Evolutionary conservation across 2,329 filamentous ascomycete genomes (phyloP).

Genomic region (Sclerotinia sclerotiorum): DNA sequence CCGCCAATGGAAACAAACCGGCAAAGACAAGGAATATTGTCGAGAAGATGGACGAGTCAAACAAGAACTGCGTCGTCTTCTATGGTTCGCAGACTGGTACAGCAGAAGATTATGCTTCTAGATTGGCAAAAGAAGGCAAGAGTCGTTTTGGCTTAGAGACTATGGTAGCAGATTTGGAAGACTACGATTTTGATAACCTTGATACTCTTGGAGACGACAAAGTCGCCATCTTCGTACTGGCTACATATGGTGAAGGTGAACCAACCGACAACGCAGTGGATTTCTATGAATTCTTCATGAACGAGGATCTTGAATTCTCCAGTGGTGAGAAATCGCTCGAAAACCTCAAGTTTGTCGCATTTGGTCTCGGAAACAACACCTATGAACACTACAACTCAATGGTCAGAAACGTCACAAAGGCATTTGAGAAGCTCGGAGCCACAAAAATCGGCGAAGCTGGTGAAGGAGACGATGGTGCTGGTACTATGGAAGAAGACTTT

Average conservation of each 20-base stretch:
- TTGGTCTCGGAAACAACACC: constrained; percentile 97
- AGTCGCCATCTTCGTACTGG: constrained; percentile 89
- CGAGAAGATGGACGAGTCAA: constrained; percentile 92
- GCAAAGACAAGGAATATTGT: constrained; percentile 89
- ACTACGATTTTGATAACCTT: constrained; percentile 95
- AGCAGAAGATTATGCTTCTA: constrained; percentile 95
- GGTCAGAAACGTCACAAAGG: constrained; percentile 87
- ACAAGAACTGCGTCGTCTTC: constrained; percentile 97
- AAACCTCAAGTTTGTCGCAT: constrained; percentile 89
- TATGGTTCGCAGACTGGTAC: constrained; percentile 98
- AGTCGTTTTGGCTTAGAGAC: constrained; percentile 95
- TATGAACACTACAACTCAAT: constrained; percentile 99
- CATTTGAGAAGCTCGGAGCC: constrained; percentile 78
- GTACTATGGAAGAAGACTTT: constrained; percentile 99
- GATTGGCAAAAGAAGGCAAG: constrained; percentile 94
- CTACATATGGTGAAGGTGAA: constrained; percentile 97
- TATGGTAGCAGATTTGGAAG: constrained; percentile 97
- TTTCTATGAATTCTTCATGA: constrained; percentile 93
- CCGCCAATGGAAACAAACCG: constrained; percentile 68
- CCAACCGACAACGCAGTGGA: constrained; percentile 98
- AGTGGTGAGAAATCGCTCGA: constrained; percentile 69
- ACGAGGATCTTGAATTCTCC: constrained; percentile 79
- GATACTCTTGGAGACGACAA: constrained; percentile 88
- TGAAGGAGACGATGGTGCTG: constrained; percentile 95
- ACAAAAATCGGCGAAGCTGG: constrained; percentile 82